Conservation (phyloP, 768 basidiomycete genomes). For the Leccinellum luteum region DNA sequence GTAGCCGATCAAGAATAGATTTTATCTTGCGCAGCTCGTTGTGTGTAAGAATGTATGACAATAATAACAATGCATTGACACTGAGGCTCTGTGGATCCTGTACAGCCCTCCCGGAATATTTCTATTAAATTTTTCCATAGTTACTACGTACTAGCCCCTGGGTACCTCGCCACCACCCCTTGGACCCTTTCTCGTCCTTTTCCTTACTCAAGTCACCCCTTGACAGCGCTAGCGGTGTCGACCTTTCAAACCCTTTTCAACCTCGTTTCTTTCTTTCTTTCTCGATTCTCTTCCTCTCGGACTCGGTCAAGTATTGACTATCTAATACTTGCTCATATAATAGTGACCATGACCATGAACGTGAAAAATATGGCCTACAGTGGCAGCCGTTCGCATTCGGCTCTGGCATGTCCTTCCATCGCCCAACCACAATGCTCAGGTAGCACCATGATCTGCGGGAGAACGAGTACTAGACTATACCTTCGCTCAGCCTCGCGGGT, state of each 20-base stretch:
- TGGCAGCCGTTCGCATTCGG: background rate
- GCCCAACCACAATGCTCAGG: conserved; percentile 4
- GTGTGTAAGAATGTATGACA: background rate
- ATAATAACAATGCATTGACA: background rate
- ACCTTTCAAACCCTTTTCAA: conserved; percentile 7
- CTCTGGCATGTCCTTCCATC: conserved; percentile 1
- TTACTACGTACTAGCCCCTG: background rate
- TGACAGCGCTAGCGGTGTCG: conserved; percentile 6
- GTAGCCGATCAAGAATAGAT: background rate
- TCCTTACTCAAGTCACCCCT: conserved; percentile 1
- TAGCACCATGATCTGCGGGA: background rate
- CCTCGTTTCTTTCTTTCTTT: background rate
- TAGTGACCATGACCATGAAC: conserved; percentile 8
- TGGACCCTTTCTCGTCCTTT: background rate
- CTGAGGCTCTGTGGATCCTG: background rate
- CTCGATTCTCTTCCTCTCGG: background rate
- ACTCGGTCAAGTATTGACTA: background rate
- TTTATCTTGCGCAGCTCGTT: no score
- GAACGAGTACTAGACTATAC: background rate
- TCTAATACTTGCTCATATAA: background rate
- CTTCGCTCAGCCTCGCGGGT: conserved; percentile 3
- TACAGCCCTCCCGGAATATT: conserved; percentile 5
- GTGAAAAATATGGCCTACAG: background rate
- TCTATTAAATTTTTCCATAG: background rate
- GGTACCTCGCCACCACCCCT: no score